Base-by-base conservation (phyloP, 805 yeast species). In the Kuraishia hungarica region DNA sequence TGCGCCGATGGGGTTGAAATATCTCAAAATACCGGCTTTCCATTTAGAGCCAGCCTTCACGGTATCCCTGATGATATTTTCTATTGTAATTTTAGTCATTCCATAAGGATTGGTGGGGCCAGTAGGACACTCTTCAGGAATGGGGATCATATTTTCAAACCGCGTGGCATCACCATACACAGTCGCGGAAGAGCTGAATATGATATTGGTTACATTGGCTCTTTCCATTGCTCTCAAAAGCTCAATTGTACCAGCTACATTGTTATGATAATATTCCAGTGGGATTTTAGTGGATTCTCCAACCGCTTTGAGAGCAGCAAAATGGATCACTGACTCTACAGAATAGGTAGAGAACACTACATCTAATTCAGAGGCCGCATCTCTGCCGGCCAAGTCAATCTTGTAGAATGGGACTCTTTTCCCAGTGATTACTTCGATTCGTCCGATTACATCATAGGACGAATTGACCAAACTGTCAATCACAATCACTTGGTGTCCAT, bases 1-100 rank as follows among this genome's bases (percentile, higher is more conserved):
- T 19, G 94, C 93, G 46, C 96, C 96, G 60, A 87, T 86, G 39
- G 96, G 94, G 64, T 88, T 87, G 73, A 87, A 88, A 70, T 87
- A 89, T 56, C 94, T 78, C 63, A 89, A 72, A 52, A 87, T 75
- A 3, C 91, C 93, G 47, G 76, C 68, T 48, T 72, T 72, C 83
- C 83, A 80, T 4, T 61, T 58, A 2, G 67, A 63, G 26, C 78
- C 77, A 50, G 82, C 75, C 3, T 68, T 61, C 61, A 80, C 72
- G 24, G 81, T 68, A 64, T 84, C 91, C 39, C 76, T 70, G 57
- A 83, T 69, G 54, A 86, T 78, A 54, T 78, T 74, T 69, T 88
- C 96, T 57, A 84, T 83, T 59, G 81, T 71, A 53, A 74, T 70
- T 72, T 88, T 88, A 55, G 94, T 86, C 55, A 77, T 76, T 39